phyloP scores from a whole-genome alignment of 768 basidiomycete genomes.

The Pleurotus djamor region DNA sequence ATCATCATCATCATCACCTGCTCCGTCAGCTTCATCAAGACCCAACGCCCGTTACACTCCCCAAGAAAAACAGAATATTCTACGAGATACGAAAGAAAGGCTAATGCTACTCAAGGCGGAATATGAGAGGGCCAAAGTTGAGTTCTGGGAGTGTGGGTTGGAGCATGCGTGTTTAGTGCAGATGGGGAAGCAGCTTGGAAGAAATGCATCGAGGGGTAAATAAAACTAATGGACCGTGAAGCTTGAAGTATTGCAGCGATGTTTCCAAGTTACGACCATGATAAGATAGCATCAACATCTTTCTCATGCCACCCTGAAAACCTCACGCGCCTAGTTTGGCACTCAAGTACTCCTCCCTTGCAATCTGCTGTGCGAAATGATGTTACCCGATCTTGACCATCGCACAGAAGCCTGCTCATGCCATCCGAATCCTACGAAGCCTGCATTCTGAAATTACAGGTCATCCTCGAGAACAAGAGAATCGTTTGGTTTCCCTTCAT shows the following conservation, averaged over 20 bases:
- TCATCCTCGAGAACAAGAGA: not conserved
- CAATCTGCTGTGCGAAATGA: too few species aligned
- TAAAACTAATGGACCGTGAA: too few species aligned
- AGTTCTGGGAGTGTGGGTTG: conserved; percentile 57
- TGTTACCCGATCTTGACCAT: too few species aligned
- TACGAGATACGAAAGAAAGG: conserved; percentile 53
- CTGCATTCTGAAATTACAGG: not conserved
- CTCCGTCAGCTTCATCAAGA: conserved; percentile 1
- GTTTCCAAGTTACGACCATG: too few species aligned
- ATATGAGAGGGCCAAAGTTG: conserved; percentile 58
- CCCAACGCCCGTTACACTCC: conserved; percentile 14
- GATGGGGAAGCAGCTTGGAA: conserved; percentile 5
- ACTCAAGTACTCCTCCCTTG: too few species aligned
- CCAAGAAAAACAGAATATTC: conserved; percentile 35
- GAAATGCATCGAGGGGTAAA: not conserved
- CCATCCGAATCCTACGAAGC: not conserved
- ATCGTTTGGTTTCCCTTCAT: not conserved
- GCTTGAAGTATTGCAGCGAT: too few species aligned
- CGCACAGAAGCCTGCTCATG: not conserved
- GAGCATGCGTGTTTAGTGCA: conserved; percentile 16
- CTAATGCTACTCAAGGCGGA: conserved; percentile 50
- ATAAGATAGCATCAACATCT: too few species aligned
- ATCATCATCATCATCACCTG: conserved; percentile 15
- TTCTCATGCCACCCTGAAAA: too few species aligned
- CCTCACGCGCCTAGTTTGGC: too few species aligned